Evolutionary conservation across 1,284 basidiomycete species (phyloP).

Genomic region (Trametes sp.): DNA sequence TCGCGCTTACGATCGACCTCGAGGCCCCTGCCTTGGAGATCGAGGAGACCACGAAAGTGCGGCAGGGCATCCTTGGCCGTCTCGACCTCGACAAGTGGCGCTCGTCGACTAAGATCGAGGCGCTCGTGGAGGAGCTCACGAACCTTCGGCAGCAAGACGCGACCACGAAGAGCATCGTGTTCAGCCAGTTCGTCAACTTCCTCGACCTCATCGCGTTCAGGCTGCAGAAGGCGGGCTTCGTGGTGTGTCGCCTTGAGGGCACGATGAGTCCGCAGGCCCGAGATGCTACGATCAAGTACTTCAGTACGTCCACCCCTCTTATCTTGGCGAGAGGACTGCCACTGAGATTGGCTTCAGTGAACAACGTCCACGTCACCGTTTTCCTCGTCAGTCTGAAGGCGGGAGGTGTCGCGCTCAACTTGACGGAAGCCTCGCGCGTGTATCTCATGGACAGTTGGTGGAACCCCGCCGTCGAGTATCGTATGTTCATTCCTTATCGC

Average conservation of each 20-base stretch:
- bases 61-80: conserved; percentile 94
- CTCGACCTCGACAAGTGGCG: conserved; percentile 92
- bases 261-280: conserved; percentile 97
- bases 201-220: conserved; percentile 93
- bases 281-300: conserved; percentile 94
- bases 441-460: conserved; percentile 94
- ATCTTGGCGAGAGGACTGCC: not conserved
- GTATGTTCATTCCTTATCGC: conserved; percentile 16
- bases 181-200: conserved; percentile 93
- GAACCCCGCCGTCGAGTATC: conserved; percentile 78
- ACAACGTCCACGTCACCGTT: conserved; percentile 93
- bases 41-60: conserved; percentile 65
- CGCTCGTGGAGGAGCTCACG: conserved; percentile 92
- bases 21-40: conserved; percentile 92
- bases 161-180: conserved; percentile 97
- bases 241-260: conserved; percentile 93
- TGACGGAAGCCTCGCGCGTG: conserved; percentile 94
- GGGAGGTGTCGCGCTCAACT: conserved; percentile 93
- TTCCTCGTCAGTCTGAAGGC: conserved; percentile 97
- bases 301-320: conserved; percentile 64
- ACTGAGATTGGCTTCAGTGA: conserved; percentile 61
- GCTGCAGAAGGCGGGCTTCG: conserved; percentile 91
- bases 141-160: conserved; percentile 86
- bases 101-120: conserved; percentile 97
- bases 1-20: conserved; percentile 93